Conservation (phyloP, 371 early-diverging fungal genomes). For the Sporodiniella umbellata region DNA sequence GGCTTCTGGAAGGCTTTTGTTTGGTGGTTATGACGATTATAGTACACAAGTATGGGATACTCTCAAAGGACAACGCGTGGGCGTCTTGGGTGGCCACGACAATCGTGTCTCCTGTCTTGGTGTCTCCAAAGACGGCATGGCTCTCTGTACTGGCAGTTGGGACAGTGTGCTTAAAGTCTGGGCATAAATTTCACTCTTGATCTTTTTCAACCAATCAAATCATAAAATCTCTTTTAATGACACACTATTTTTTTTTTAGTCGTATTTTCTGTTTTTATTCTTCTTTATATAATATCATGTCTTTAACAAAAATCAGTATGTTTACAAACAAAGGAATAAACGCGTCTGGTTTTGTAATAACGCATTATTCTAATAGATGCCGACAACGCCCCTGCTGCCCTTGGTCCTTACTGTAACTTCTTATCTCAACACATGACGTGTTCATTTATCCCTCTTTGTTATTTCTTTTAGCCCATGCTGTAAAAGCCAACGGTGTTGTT, state of each 20-base stretch:
- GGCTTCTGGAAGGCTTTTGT: conserved; percentile 89
- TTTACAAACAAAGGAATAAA: background rate
- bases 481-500: conserved; percentile 81
- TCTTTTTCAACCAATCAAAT: background rate
- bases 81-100: conserved; percentile 93
- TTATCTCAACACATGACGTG: too few species aligned
- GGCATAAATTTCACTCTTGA: conserved; percentile 10
- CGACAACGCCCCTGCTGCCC: conserved; percentile 20
- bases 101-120: conserved; percentile 97
- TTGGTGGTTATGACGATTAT: conserved; percentile 97
- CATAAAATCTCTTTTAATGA: background rate
- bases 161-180: conserved; percentile 86
- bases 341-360: background rate
- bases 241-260: conserved; percentile 1
- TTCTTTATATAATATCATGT: conserved; percentile 5
- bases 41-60: conserved; percentile 99
- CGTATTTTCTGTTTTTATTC: background rate
- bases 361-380: conserved; percentile 1
- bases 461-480: conserved; percentile 87
- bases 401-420: conserved; percentile 24
- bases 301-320: conserved; percentile 17
- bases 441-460: too few species aligned
- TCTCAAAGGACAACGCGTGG: conserved; percentile 91
- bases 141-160: conserved; percentile 97
- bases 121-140: conserved; percentile 94